Percentiles rank a stretch among this genome's conserved stretches.
phyloP scores from a whole-genome alignment of 2,329 filamentous ascomycete genomes.

The Simplicillium sp. region DNA sequence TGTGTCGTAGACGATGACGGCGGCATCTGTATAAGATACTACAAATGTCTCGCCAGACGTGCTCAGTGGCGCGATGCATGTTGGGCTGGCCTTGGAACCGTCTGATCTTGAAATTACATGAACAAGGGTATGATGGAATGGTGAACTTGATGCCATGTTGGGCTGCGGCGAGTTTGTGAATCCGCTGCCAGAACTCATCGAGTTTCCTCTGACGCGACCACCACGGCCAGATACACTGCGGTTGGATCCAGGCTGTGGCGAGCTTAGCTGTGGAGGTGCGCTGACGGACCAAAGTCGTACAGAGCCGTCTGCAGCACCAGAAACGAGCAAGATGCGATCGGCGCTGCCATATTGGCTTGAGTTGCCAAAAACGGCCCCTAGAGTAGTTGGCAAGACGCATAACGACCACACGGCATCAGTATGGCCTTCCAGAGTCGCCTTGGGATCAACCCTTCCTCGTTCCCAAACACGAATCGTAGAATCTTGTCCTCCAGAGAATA shows the following conservation, averaged over 20 bases:
- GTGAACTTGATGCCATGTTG: slow-evolving; percentile 72
- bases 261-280: slow-evolving; percentile 75
- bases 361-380: slow-evolving; percentile 71
- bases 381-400: slow-evolving; percentile 79
- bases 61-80: slow-evolving; percentile 86
- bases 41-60: slow-evolving; percentile 79
- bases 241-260: slow-evolving; percentile 59
- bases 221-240: slow-evolving; percentile 49
- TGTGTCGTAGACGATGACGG: slow-evolving; percentile 87
- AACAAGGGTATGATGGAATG: slow-evolving; percentile 80
- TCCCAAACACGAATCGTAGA: slow-evolving; percentile 93
- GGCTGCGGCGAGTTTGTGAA: slow-evolving; percentile 88
- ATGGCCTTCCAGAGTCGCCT: slow-evolving; percentile 87
- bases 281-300: slow-evolving; percentile 94
- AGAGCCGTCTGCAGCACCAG: slow-evolving; percentile 81
- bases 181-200: slow-evolving; percentile 86
- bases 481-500: slow-evolving; percentile 95
- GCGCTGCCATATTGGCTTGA: slow-evolving; percentile 66
- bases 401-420: slow-evolving; percentile 95
- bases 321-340: slow-evolving; percentile 83
- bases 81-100: slow-evolving; percentile 62
- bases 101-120: slow-evolving; percentile 72
- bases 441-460: slow-evolving; percentile 84
- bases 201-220: slow-evolving; percentile 78
- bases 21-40: slow-evolving; percentile 83